phyloP scores from a whole-genome alignment of 106 monocot species.

The Dendrobium nobile region DNA sequence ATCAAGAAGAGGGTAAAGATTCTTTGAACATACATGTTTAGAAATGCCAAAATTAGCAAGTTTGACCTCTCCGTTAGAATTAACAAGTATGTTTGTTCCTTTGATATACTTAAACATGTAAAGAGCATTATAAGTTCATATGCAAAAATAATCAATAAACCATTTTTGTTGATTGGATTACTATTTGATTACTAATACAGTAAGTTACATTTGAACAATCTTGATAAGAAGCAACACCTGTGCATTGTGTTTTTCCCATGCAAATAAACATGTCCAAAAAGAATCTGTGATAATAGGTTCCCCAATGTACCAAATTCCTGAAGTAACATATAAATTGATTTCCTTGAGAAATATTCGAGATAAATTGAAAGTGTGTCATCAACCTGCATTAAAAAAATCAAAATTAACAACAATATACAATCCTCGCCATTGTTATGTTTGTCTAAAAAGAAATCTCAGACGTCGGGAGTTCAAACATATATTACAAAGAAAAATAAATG shows the following conservation, averaged over 20 bases:
- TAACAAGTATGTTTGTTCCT: constrained; percentile 98
- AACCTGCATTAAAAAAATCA: constrained; percentile 24
- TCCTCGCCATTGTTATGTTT: neutral
- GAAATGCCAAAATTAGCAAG: constrained; percentile 99
- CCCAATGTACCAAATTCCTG: constrained; percentile 85
- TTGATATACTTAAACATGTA: constrained; percentile 73
- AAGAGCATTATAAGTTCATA: constrained; percentile 3
- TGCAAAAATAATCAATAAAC: neutral
- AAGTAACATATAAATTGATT: constrained; percentile 88
- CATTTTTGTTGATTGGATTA: no score
- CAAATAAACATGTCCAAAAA: constrained; percentile 85
- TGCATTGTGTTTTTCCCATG: constrained; percentile 87
- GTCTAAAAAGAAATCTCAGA: neutral
- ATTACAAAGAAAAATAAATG: neutral
- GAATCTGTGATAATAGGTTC: constrained; percentile 90
- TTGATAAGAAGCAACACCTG: constrained; percentile 31
- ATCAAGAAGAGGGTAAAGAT: neutral
- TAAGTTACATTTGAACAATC: constrained; percentile 17
- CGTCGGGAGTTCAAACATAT: no score
- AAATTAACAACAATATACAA: neutral
- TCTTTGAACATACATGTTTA: constrained; percentile 71
- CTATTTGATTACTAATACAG: neutral
- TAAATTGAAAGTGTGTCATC: constrained; percentile 78
- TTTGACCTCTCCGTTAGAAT: constrained; percentile 80
- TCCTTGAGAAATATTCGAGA: constrained; percentile 92